phyloP scores from a whole-genome alignment of 768 basidiomycete species.

The Dioszegia aurantiaca region DNA sequence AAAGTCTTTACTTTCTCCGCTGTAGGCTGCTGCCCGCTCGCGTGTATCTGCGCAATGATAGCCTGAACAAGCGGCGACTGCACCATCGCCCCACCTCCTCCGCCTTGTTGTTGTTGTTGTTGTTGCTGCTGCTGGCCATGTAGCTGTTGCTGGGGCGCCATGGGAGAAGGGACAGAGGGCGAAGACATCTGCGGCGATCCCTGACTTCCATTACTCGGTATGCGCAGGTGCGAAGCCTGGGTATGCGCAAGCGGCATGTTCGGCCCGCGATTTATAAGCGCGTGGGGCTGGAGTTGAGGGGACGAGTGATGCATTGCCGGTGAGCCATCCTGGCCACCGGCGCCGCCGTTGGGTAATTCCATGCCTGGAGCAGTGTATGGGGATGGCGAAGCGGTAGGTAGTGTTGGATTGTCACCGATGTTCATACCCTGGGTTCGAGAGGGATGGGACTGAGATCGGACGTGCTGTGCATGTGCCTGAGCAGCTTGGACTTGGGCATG shows the following conservation, averaged over 20 bases:
- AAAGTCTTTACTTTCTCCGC: constrained; percentile 32
- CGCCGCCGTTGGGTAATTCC: constrained; percentile 27
- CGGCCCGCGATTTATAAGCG: constrained; percentile 10
- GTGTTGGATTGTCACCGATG: too few relatives aligned
- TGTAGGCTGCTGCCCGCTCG: constrained; percentile 34
- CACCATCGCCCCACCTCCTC: too few relatives aligned
- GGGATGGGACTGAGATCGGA: constrained; percentile 5
- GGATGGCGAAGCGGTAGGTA: constrained; percentile 21
- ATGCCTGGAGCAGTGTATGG: constrained; percentile 27
- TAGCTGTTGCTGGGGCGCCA: constrained; percentile 5
- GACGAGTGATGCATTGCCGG: constrained; percentile 23
- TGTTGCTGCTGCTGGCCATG: not conserved
- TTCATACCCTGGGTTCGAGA: constrained; percentile 18
- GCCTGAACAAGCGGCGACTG: constrained; percentile 29
- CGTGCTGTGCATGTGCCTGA: constrained; percentile 16
- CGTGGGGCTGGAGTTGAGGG: constrained; percentile 22
- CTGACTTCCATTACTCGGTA: constrained; percentile 22
- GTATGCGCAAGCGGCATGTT: constrained; percentile 14
- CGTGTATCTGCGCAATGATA: constrained; percentile 24
- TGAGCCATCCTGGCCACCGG: constrained; percentile 12
- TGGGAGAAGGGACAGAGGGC: constrained; percentile 4
- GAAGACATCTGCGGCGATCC: constrained; percentile 23
- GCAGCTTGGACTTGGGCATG: constrained; percentile 34
- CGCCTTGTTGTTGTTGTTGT: constrained; percentile 6
- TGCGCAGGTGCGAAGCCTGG: constrained; percentile 31